These are phyloP conservation scores for Boletus eberwhitei DNA, from an alignment of 768 basidiomycete species.

Conservation along the genomic window DNA sequence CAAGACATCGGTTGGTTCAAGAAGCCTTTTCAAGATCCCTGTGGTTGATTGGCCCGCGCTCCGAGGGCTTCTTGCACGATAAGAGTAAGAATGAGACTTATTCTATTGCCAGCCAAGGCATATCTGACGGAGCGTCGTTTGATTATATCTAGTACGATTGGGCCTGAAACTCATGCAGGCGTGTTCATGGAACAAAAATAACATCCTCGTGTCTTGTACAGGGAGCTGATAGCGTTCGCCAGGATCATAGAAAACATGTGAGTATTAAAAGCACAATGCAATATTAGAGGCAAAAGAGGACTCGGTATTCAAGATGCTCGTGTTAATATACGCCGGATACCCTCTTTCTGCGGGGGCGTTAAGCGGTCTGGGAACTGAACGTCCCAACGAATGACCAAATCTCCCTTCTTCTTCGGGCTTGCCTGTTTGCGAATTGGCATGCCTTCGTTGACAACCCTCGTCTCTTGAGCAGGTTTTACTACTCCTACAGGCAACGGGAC, in stretches of 20 bases:
- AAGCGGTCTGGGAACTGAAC: conserved; percentile 79
- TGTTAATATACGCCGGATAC: conserved; percentile 62
- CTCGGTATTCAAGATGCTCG: conserved; percentile 19
- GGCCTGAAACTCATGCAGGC: background rate
- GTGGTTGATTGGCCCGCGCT: background rate
- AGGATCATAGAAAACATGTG: background rate
- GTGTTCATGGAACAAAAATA: background rate
- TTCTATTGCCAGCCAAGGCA: background rate
- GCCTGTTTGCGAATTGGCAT: conserved; percentile 90
- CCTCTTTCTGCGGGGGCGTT: conserved; percentile 77
- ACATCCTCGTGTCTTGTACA: background rate
- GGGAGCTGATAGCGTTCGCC: background rate
- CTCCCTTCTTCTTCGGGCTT: conserved; percentile 68
- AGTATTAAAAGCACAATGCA: conserved; percentile 9
- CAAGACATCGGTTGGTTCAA: background rate
- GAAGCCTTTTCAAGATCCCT: no score
- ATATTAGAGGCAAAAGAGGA: conserved; percentile 7
- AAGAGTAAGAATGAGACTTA: background rate
- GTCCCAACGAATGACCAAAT: conserved; percentile 80
- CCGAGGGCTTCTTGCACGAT: background rate
- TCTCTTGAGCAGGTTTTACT: conserved; percentile 76
- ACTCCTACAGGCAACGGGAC: conserved; percentile 62
- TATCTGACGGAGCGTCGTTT: background rate
- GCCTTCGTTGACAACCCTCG: conserved; percentile 70
- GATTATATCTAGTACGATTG: background rate